Evolutionary conservation across 2,329 filamentous ascomycete species (phyloP).

Genomic region (Phaeosphaeria sp.): DNA sequence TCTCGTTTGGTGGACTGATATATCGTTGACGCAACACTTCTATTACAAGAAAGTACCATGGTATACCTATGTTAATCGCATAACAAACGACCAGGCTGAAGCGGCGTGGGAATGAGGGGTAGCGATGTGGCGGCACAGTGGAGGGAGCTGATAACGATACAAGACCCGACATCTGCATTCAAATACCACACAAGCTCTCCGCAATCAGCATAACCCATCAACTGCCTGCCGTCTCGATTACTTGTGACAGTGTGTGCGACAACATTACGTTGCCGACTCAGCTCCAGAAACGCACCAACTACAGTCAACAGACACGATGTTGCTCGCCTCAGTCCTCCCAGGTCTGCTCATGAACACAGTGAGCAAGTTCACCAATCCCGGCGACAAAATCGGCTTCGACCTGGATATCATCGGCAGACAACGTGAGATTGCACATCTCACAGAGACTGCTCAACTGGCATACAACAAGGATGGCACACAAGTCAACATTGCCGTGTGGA

Average conservation of each 20-base stretch:
- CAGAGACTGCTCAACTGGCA: slow-evolving; percentile 3
- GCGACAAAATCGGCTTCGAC: slow-evolving; percentile 11
- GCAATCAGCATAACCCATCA: too few relatives aligned
- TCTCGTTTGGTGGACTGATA: too few relatives aligned
- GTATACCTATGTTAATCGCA: too few relatives aligned
- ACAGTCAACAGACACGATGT: not conserved
- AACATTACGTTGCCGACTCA: too few relatives aligned
- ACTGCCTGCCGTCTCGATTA: too few relatives aligned
- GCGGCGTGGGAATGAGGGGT: not conserved
- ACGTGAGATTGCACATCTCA: slow-evolving; percentile 2
- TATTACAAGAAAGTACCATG: too few relatives aligned
- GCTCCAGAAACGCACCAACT: not conserved
- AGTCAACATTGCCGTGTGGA: slow-evolving; percentile 12
- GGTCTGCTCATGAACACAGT: not conserved
- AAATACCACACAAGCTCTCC: too few relatives aligned
- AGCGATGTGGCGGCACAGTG: not conserved
- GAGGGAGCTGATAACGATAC: not conserved
- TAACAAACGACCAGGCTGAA: not conserved
- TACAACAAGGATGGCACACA: not conserved
- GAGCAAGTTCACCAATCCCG: not conserved
- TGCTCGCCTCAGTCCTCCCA: not conserved
- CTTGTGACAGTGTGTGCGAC: too few relatives aligned
- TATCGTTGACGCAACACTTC: too few relatives aligned
- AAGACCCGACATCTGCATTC: too few relatives aligned
- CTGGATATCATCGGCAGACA: slow-evolving; percentile 9